These are phyloP conservation scores for Cercospora citrullina DNA, from an alignment of 2,329 filamentous ascomycete species.

Conservation along the genomic window DNA sequence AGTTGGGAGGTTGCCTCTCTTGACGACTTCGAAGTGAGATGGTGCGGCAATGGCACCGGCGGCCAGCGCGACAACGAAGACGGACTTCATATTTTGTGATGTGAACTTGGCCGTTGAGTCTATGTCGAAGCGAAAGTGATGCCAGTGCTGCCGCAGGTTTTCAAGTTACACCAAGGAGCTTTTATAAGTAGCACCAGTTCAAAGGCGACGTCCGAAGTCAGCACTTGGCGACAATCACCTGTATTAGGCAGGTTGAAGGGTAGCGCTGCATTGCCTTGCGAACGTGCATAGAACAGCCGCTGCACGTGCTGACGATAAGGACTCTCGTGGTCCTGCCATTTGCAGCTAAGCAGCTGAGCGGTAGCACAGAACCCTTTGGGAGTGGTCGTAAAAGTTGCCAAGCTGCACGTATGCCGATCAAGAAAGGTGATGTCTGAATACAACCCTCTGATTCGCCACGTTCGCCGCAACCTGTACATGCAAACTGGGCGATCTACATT, in stretches of 20 bases:
- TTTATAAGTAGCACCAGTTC: background rate
- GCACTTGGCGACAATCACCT: constrained; percentile 10
- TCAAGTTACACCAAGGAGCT: background rate
- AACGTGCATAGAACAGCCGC: constrained; percentile 9
- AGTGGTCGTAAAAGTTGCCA: constrained; percentile 14
- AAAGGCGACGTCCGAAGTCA: constrained; percentile 10
- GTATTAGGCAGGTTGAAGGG: constrained; percentile 19
- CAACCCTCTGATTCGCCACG: constrained; percentile 19
- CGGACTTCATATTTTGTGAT: constrained; percentile 26
- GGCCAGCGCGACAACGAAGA: constrained; percentile 25
- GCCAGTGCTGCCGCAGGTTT: background rate
- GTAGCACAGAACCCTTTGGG: constrained; percentile 6
- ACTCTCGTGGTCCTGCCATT: constrained; percentile 19
- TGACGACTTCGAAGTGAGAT: constrained; percentile 20
- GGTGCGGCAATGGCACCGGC: constrained; percentile 31
- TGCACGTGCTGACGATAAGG: constrained; percentile 25
- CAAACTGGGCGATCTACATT: constrained; percentile 22
- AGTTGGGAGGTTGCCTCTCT: constrained; percentile 35
- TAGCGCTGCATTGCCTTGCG: constrained; percentile 5
- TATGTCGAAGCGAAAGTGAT: background rate
- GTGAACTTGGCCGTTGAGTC: background rate
- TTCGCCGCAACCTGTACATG: constrained; percentile 14
- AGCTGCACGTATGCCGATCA: constrained; percentile 26
- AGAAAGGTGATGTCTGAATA: constrained; percentile 6
- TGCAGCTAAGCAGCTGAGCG: constrained; percentile 12